A percentile compares a stretch with the other conserved stretches of the same genome.
phyloP scores from a whole-genome alignment of 805 yeast species.

The Cyberlindnera veronae region DNA sequence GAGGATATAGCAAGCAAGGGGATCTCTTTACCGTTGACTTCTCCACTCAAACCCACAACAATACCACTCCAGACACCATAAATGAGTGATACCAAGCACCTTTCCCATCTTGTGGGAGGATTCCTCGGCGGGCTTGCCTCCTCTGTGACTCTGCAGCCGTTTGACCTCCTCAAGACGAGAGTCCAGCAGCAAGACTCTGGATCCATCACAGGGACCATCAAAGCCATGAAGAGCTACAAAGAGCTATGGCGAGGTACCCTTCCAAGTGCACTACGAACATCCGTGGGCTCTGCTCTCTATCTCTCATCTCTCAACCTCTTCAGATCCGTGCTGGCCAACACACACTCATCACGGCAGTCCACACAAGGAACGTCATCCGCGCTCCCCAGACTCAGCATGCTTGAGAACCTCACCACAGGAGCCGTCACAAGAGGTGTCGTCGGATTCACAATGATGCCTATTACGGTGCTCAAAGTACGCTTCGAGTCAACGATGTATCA shows the following conservation, averaged over 20 bases:
- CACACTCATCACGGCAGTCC: conserved; percentile 10
- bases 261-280: conserved; percentile 87
- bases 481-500: conserved; percentile 78
- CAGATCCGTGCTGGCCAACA: conserved; percentile 47
- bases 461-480: conserved; percentile 85
- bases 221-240: conserved; percentile 36
- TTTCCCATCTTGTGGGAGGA: conserved; percentile 70
- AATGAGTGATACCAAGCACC: conserved; percentile 17
- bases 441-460: conserved; percentile 90
- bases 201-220: conserved; percentile 32
- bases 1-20: neutral
- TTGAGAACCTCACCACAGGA: conserved; percentile 73
- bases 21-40: no score
- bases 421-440: conserved; percentile 74
- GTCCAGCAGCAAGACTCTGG: conserved; percentile 56
- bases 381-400: conserved; percentile 68
- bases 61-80: neutral
- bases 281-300: conserved; percentile 87
- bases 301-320: conserved; percentile 65
- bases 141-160: conserved; percentile 78
- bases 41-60: no score
- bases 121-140: conserved; percentile 82
- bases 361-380: conserved; percentile 31
- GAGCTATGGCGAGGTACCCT: conserved; percentile 91
- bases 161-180: conserved; percentile 85